phyloP scores from a whole-genome alignment of 441 rosid genomes.

The Adansonia madagascariensis region DNA sequence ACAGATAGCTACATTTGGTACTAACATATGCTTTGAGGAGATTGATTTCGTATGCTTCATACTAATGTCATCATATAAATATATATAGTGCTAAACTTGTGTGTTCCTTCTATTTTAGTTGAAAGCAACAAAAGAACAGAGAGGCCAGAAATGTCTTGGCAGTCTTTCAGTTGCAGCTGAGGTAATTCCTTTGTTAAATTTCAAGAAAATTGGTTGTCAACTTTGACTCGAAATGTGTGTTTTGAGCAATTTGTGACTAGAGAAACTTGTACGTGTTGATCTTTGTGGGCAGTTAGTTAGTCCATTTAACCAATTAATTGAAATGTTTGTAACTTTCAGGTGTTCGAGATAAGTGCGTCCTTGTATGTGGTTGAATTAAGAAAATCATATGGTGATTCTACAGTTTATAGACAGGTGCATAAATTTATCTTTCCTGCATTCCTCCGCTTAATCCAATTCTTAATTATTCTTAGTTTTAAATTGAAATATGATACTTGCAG shows the following conservation, averaged over 20 bases:
- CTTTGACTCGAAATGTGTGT: neutral
- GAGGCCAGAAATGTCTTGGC: conserved; percentile 51
- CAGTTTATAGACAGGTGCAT: conserved; percentile 78
- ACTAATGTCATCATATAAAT: neutral
- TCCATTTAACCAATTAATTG: neutral
- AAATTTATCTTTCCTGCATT: neutral
- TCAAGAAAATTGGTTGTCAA: neutral
- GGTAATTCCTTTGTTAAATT: conserved; percentile 43
- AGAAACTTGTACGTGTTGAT: neutral
- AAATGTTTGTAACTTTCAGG: conserved; percentile 38
- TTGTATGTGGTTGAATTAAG: conserved; percentile 81
- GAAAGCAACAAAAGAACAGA: conserved; percentile 68
- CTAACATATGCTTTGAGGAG: neutral
- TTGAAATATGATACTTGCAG: conserved; percentile 48
- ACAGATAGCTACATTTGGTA: neutral
- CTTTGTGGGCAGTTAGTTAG: too few species aligned
- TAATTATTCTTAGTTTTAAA: neutral
- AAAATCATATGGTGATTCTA: conserved; percentile 81
- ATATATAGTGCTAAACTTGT: neutral
- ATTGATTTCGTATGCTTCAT: neutral
- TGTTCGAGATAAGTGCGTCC: conserved; percentile 78
- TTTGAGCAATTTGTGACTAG: neutral
- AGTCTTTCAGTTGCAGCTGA: conserved; percentile 80
- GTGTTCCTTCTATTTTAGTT: conserved; percentile 46
- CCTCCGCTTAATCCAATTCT: neutral